Percentiles rank a stretch among this genome's conserved stretches.
Conservation (phyloP, 805 yeast genomes). For the Hanseniaspora valbyensis region DNA sequence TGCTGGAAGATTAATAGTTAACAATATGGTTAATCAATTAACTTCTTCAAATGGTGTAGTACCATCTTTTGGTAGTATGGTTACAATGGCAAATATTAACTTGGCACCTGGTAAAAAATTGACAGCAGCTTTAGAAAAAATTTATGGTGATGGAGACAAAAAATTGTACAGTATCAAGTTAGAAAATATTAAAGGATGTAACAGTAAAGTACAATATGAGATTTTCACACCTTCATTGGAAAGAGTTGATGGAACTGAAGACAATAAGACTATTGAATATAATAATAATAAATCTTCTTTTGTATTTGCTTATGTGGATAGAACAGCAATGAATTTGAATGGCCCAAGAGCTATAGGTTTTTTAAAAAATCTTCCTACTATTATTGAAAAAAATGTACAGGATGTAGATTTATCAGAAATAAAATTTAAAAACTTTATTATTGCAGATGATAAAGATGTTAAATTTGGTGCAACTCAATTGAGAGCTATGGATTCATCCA, state of each 20-base stretch:
- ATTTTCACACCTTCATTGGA: not conserved
- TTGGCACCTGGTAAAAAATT: not conserved
- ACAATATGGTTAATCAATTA: not conserved
- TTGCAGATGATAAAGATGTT: constrained; percentile 9
- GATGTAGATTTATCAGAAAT: no score
- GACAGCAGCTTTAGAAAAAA: not conserved
- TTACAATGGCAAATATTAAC: not conserved
- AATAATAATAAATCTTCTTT: not conserved
- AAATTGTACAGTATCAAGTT: not conserved
- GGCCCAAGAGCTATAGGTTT: not conserved
- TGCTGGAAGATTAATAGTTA: not conserved
- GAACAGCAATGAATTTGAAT: constrained; percentile 1
- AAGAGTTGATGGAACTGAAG: not conserved
- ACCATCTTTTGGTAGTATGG: not conserved
- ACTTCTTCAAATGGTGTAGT: not conserved
- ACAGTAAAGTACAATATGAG: not conserved
- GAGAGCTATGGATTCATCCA: not conserved
- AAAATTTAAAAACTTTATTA: not conserved
- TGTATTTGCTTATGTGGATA: not conserved
- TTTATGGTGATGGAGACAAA: not conserved
- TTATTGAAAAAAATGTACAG: not conserved
- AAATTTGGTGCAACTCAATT: not conserved
- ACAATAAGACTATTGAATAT: not conserved
- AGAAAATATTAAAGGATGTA: not conserved
- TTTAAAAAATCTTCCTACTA: not conserved